A percentile compares a stretch with the other conserved stretches of the same genome.
Conservation (phyloP, 2,329 filamentous ascomycete genomes). For the Aspergillus oerlinghausenensis region DNA sequence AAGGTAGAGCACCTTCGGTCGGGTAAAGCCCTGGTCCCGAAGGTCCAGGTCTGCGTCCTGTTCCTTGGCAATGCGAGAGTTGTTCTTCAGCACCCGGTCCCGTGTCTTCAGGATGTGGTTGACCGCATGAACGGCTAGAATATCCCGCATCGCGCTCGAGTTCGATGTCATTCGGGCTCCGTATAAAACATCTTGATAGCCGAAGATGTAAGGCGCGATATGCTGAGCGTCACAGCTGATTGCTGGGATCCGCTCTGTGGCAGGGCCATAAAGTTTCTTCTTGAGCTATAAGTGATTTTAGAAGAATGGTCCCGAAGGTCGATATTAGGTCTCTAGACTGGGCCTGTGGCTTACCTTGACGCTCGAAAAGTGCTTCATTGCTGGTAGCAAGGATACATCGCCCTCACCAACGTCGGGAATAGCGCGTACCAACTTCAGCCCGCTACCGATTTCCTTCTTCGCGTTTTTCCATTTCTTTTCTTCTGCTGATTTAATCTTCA, state of each 20-base stretch:
- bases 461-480: constrained; percentile 47
- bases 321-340: not conserved
- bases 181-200: constrained; percentile 76
- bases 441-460: constrained; percentile 33
- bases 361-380: constrained; percentile 28
- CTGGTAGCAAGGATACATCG: constrained; percentile 21
- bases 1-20: constrained; percentile 87
- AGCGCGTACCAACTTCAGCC: constrained; percentile 27
- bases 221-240: constrained; percentile 61
- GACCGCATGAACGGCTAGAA: constrained; percentile 76
- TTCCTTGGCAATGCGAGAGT: constrained; percentile 67
- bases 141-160: constrained; percentile 62
- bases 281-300: constrained; percentile 57
- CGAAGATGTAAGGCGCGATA: constrained; percentile 69
- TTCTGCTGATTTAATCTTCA: constrained; percentile 45
- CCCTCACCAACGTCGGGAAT: constrained; percentile 26
- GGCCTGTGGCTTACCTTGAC: constrained; percentile 30
- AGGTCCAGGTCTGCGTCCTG: constrained; percentile 65
- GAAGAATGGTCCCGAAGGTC: constrained; percentile 17
- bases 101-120: constrained; percentile 94
- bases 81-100: constrained; percentile 89
- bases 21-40: constrained; percentile 90
- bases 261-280: constrained; percentile 58
- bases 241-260: constrained; percentile 49
- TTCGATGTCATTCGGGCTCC: constrained; percentile 68